Evolutionary conservation across 805 yeast genomes (phyloP), one percentile per base, ranked within the genome.

Genomic region (Saccharomyces paradoxus): DNA sequence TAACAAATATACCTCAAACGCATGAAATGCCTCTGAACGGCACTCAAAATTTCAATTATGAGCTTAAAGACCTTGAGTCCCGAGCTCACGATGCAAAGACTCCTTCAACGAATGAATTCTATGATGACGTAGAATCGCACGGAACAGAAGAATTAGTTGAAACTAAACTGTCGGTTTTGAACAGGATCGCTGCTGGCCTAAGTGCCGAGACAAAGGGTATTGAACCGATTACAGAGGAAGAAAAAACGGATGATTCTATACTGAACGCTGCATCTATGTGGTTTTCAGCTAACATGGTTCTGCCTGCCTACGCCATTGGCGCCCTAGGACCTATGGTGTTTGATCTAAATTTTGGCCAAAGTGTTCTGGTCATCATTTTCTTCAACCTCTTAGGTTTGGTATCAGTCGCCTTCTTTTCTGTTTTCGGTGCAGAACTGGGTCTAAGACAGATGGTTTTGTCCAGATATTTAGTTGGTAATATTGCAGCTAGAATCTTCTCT

Each of bases 221-320:
- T 58, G 96, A 89, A 63, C 77, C 86, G 46, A 80, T 91, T 54
- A 82, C 87, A 8, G 96, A 86, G 57, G 87, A 84, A 48, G 92
- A 88, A 70, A 84, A 88, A 68, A 77, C 79, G 49, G 89, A 84
- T 58, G 78, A 77, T 48, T 82, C 87, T 41, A 66, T 86, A 56
- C 74, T 81, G 73, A 81, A 80, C 60, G 87, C 94, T 30, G 89
- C 89, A 48, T 77, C 91, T 50, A 87, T 90, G 92, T 90, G 96
- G 96, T 78, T 86, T 63, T 86, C 95, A 7, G 95, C 96, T 41
- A 89, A 90, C 72, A 76, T 88, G 79, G 96, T 88, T 54, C 81
- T 90, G 65, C 89, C 96, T 22, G 81, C 96, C 17, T 82, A 81
- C 63, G 77, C 96, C 8, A 74, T 89, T 50, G 97, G 97, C 69